A percentile compares a stretch with the other conserved stretches of the same genome.
Conservation (phyloP, 2,329 filamentous ascomycete species). For the Fusarium nisikadoi region DNA sequence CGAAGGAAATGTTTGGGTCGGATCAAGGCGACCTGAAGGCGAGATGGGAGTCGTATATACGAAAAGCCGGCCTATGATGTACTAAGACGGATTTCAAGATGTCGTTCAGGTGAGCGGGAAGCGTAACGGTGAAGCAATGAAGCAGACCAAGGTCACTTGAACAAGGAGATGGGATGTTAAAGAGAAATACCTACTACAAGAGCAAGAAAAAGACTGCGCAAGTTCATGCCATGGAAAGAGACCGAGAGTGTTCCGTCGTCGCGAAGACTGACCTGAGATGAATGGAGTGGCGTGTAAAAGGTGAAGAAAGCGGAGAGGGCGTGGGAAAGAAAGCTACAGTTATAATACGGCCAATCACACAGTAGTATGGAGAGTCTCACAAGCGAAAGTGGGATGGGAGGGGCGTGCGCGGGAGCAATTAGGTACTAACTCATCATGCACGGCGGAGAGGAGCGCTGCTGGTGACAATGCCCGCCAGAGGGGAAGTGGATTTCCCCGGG, state of each 20-base stretch:
- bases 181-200: slow-evolving; percentile 19
- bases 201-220: slow-evolving; percentile 21
- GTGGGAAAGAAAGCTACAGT: slow-evolving; percentile 8
- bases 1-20: slow-evolving; percentile 23
- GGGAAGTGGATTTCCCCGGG: slow-evolving; percentile 38
- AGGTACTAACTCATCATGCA: background rate
- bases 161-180: slow-evolving; percentile 7
- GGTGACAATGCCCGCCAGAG: slow-evolving; percentile 28
- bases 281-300: slow-evolving; percentile 32
- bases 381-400: slow-evolving; percentile 16
- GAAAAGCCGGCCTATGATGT: slow-evolving; percentile 25
- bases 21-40: slow-evolving; percentile 20
- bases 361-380: background rate
- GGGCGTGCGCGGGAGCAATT: slow-evolving; percentile 29
- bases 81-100: slow-evolving; percentile 1
- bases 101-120: slow-evolving; percentile 19
- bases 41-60: slow-evolving; percentile 39
- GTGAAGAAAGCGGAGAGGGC: slow-evolving; percentile 22
- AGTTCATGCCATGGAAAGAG: slow-evolving; percentile 38
- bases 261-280: slow-evolving; percentile 32
- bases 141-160: slow-evolving; percentile 12
- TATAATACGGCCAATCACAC: slow-evolving; percentile 2
- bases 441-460: slow-evolving; percentile 35
- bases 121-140: slow-evolving; percentile 17
- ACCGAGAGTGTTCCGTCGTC: slow-evolving; percentile 38